These are phyloP conservation scores for Botryobasidium botryosum DNA, from an alignment of 768 basidiomycete species.

Conservation along the genomic window DNA sequence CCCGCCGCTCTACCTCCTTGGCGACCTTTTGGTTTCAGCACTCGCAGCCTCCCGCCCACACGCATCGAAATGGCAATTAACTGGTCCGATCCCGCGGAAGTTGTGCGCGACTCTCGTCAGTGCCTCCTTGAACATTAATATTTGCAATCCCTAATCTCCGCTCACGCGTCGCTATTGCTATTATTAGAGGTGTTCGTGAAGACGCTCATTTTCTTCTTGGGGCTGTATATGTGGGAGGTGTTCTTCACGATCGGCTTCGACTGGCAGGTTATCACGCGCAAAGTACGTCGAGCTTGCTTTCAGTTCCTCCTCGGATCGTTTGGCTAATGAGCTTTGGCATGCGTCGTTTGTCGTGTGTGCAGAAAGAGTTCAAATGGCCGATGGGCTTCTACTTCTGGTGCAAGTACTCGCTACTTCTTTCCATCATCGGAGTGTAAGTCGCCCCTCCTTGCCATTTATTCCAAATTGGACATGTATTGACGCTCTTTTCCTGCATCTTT, in stretches of 20 bases:
- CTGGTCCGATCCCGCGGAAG: slow-evolving; percentile 6
- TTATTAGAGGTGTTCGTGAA: slow-evolving; percentile 7
- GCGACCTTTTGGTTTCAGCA: not conserved
- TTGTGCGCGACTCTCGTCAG: slow-evolving; percentile 4
- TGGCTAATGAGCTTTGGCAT: not conserved
- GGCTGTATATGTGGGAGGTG: slow-evolving; percentile 9
- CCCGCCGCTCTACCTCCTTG: not conserved
- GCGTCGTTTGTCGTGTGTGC: not conserved
- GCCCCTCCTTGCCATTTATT: not conserved
- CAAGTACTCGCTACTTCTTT: slow-evolving; percentile 8
- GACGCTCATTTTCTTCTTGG: slow-evolving; percentile 4
- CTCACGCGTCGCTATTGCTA: not conserved
- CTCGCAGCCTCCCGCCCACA: not conserved
- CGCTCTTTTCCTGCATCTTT: not conserved
- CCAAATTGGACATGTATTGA: not conserved
- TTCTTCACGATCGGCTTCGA: slow-evolving; percentile 6
- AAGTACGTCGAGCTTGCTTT: not conserved
- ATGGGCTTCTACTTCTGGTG: slow-evolving; percentile 9
- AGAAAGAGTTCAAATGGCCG: slow-evolving; percentile 8
- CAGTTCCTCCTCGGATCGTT: not conserved
- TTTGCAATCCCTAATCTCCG: not conserved
- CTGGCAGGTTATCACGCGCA: slow-evolving; percentile 5
- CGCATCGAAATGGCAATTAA: not conserved
- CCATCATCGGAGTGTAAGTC: slow-evolving; percentile 9
- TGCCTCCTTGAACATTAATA: not conserved